These are phyloP conservation scores for Brassica balearica DNA, from an alignment of 441 rosid species.

Conservation along the genomic window DNA sequence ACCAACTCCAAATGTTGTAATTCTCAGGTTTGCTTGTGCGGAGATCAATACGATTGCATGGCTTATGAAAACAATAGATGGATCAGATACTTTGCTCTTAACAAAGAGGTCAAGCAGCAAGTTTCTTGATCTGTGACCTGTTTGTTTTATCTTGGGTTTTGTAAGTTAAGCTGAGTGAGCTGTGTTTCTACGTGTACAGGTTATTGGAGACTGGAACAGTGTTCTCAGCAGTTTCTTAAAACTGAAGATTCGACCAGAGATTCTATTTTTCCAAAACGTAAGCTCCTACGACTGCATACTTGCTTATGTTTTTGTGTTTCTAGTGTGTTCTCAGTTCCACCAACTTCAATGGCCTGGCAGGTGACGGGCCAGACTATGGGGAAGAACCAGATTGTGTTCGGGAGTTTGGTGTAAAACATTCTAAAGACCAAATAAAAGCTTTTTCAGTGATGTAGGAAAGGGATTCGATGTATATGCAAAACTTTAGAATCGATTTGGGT, in stretches of 20 bases:
- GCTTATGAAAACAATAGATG: slow-evolving; percentile 16
- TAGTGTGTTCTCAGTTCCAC: not conserved
- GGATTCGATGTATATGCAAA: not conserved
- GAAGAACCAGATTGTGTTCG: not conserved
- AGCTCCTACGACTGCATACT: slow-evolving; percentile 1
- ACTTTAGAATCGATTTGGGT: slow-evolving; percentile 3
- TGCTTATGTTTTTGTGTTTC: not conserved
- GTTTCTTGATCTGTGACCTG: not conserved
- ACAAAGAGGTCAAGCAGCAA: slow-evolving; percentile 21
- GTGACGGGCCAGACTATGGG: not conserved
- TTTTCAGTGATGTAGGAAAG: not conserved
- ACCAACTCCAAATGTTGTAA: slow-evolving; percentile 10
- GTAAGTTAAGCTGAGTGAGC: not conserved
- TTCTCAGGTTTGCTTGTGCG: slow-evolving; percentile 28
- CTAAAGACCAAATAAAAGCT: not conserved
- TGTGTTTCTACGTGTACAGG: slow-evolving; percentile 1
- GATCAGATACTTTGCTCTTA: not conserved
- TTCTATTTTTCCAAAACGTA: not conserved
- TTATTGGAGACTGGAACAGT: slow-evolving; percentile 23
- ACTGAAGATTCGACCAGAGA: slow-evolving; percentile 11
- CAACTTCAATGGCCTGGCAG: slow-evolving; percentile 9
- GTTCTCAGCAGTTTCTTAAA: not conserved
- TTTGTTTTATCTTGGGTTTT: not conserved
- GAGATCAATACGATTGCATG: slow-evolving; percentile 25
- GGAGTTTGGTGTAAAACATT: not conserved